Evolutionary conservation across 2,329 filamentous ascomycete species (phyloP).

Genomic region (Blastomyces silverae): DNA sequence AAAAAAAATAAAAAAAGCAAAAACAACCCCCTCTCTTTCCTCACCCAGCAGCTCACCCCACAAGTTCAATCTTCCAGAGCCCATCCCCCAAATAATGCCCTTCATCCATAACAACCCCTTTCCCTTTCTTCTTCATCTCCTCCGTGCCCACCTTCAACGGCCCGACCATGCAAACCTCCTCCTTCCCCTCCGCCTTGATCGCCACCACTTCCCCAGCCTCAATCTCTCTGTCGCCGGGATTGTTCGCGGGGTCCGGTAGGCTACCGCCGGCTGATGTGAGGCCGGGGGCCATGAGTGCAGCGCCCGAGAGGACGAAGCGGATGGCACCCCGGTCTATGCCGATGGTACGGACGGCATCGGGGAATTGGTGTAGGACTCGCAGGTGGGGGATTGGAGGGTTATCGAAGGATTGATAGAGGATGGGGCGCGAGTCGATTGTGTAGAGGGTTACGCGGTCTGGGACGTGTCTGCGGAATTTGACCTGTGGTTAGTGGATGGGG

Average conservation of each 20-base stretch:
- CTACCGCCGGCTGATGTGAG: conserved; percentile 76
- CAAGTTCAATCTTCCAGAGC: conserved; percentile 67
- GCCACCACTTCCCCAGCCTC: conserved; percentile 78
- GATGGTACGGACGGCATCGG: conserved; percentile 71
- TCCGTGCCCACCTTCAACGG: conserved; percentile 74
- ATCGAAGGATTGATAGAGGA: conserved; percentile 86
- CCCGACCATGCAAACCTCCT: conserved; percentile 82
- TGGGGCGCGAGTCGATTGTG: conserved; percentile 65
- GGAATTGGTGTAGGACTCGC: conserved; percentile 81
- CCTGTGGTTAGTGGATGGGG: conserved; percentile 9
- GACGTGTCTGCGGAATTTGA: conserved; percentile 31
- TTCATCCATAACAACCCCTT: conserved; percentile 88
- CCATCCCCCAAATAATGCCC: conserved; percentile 93
- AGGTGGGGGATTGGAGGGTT: conserved; percentile 80
- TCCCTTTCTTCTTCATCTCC: conserved; percentile 89
- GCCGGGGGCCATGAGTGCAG: conserved; percentile 92
- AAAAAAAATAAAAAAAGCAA: conserved; percentile 42
- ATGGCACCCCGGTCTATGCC: conserved; percentile 94
- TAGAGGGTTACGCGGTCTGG: conserved; percentile 88
- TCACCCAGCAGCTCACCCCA: background rate
- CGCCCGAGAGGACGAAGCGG: conserved; percentile 88
- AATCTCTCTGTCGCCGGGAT: conserved; percentile 51
- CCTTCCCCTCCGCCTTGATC: conserved; percentile 87
- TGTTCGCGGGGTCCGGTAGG: conserved; percentile 54
- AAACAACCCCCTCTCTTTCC: conserved; percentile 36